Conservation (phyloP, 129 eudicot genomes). For the Lonicera japonica region DNA sequence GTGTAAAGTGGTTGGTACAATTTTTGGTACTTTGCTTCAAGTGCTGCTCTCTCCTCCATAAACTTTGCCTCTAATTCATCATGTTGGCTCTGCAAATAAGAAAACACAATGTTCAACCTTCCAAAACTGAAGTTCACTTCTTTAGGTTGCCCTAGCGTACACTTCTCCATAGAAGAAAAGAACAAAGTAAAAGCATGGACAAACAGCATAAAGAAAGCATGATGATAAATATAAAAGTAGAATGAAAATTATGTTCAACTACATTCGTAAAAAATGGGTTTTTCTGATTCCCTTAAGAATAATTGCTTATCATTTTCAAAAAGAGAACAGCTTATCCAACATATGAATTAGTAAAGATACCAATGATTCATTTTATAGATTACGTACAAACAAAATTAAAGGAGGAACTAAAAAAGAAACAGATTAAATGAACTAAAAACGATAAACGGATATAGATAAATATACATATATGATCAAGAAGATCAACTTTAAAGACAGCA, state of each 20-base stretch:
- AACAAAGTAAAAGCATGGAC: not conserved
- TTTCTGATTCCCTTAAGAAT: too few relatives aligned
- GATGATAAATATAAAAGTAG: not conserved
- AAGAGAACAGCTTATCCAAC: too few relatives aligned
- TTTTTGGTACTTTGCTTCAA: slow-evolving; percentile 72
- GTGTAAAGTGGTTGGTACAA: slow-evolving; percentile 61
- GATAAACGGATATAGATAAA: too few relatives aligned
- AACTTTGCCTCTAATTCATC: slow-evolving; percentile 74
- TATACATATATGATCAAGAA: too few relatives aligned
- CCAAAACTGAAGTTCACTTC: not conserved
- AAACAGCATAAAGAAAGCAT: not conserved
- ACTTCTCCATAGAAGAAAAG: not conserved
- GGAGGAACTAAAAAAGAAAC: too few relatives aligned
- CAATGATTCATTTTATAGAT: too few relatives aligned
- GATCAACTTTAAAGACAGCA: too few relatives aligned
- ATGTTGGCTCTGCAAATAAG: slow-evolving; percentile 43
- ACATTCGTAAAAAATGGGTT: not conserved
- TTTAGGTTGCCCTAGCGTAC: not conserved
- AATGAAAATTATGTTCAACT: not conserved
- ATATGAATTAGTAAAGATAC: too few relatives aligned
- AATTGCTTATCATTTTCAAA: not conserved
- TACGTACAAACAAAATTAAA: too few relatives aligned
- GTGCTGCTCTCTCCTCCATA: slow-evolving; percentile 70
- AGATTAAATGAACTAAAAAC: too few relatives aligned
- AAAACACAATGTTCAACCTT: not conserved